These are phyloP conservation scores for Rubroboletus satanas DNA, from an alignment of 768 basidiomycete genomes.

Conservation along the genomic window DNA sequence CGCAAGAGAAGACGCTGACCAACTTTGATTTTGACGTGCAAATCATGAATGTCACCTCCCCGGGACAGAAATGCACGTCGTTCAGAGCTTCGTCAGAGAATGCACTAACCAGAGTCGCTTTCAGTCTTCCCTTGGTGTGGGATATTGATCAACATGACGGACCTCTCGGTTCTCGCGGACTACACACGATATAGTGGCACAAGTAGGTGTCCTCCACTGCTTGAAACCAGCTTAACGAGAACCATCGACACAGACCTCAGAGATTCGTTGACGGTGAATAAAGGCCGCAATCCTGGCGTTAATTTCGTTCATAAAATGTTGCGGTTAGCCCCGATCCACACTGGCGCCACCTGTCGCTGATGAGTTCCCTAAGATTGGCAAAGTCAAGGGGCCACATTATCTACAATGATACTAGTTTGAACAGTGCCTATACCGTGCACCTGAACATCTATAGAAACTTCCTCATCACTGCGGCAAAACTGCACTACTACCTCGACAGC, in stretches of 20 bases:
- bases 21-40: conserved; percentile 71
- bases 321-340: conserved; percentile 45
- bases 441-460: conserved; percentile 88
- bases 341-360: conserved; percentile 1
- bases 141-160: conserved; percentile 66
- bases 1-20: conserved; percentile 81
- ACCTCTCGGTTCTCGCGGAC: conserved; percentile 77
- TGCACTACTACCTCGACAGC: conserved; percentile 72
- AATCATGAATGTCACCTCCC: conserved; percentile 50
- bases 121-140: conserved; percentile 97
- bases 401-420: conserved; percentile 72
- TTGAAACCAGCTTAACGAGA: neutral
- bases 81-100: neutral
- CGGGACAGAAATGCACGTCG: conserved; percentile 40
- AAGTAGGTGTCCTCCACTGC: conserved; percentile 40
- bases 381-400: conserved; percentile 76
- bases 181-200: conserved; percentile 62
- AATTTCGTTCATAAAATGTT: conserved; percentile 72
- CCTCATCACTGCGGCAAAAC: conserved; percentile 77
- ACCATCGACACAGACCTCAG: conserved; percentile 45
- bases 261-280: conserved; percentile 69
- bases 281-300: conserved; percentile 59
- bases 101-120: neutral
- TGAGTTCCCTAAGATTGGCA: conserved; percentile 47
- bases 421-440: conserved; percentile 57